phyloP scores from a whole-genome alignment of 2,329 filamentous ascomycete genomes.

The Aspergillus ochraceus region DNA sequence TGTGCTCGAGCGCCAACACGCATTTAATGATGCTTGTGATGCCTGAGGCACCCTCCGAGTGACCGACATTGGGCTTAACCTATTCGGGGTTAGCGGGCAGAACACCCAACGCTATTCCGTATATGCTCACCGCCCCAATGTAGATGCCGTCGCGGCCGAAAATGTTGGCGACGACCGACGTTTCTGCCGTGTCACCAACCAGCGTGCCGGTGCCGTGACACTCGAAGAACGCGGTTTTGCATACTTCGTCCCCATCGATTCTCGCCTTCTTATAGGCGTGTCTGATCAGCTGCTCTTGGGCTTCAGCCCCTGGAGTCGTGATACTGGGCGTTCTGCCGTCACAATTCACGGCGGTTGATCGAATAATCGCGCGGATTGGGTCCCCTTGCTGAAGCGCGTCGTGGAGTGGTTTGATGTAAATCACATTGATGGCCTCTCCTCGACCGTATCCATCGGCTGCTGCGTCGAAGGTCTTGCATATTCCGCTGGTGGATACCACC shows the following conservation, averaged over 20 bases:
- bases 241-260: slow-evolving; percentile 5
- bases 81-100: slow-evolving; percentile 2
- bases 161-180: slow-evolving; percentile 16
- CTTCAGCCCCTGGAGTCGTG: slow-evolving; percentile 14
- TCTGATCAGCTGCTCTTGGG: slow-evolving; percentile 13
- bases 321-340: slow-evolving; percentile 30
- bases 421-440: slow-evolving; percentile 32
- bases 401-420: slow-evolving; percentile 28
- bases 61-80: slow-evolving; percentile 31
- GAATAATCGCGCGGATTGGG: slow-evolving; percentile 35
- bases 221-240: slow-evolving; percentile 17
- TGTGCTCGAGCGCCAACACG: slow-evolving; percentile 23
- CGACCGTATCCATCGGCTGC: slow-evolving; percentile 32
- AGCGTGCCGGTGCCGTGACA: slow-evolving; percentile 22
- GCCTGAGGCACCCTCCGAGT: slow-evolving; percentile 28
- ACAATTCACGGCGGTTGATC: slow-evolving; percentile 28
- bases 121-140: slow-evolving; percentile 16
- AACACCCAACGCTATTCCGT: not conserved
- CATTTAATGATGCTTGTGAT: slow-evolving; percentile 28
- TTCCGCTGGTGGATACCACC: slow-evolving; percentile 33
- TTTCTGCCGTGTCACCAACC: slow-evolving; percentile 18
- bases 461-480: slow-evolving; percentile 26
- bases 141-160: slow-evolving; percentile 15
- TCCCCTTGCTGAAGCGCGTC: slow-evolving; percentile 29
- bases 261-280: slow-evolving; percentile 8